Conservation (phyloP, 352 stramenopile genomes). For the Pythium phragmitis region DNA sequence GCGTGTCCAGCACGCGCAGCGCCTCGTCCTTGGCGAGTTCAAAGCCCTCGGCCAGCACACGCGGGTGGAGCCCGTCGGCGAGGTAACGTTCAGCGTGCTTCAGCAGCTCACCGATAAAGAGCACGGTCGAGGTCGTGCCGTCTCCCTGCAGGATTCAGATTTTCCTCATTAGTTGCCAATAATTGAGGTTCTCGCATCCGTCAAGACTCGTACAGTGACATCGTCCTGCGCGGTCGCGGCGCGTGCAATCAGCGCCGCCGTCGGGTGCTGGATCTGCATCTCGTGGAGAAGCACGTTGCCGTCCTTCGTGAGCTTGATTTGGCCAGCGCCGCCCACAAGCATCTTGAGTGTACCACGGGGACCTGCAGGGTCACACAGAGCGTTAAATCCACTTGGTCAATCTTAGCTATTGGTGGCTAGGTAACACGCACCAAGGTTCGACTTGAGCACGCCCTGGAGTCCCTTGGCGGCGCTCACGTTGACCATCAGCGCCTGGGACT, state of each 20-base stretch:
- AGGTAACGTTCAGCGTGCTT: conserved; percentile 97
- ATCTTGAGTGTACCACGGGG: conserved; percentile 99
- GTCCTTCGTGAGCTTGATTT: conserved; percentile 99
- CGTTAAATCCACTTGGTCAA: no score
- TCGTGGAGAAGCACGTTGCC: conserved; percentile 99
- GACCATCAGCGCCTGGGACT: conserved; percentile 94
- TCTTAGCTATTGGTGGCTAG: no score
- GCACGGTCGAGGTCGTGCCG: conserved; percentile 97
- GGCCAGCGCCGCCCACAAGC: conserved; percentile 97
- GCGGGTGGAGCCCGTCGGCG: conserved; percentile 96
- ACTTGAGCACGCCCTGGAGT: conserved; percentile 95
- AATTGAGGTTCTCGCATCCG: not conserved
- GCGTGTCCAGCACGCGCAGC: conserved; percentile 93
- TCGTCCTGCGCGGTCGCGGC: conserved; percentile 97
- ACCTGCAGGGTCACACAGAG: conserved; percentile 40
- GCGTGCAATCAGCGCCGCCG: conserved; percentile 96
- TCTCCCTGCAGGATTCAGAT: conserved; percentile 78
- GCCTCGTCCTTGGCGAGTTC: conserved; percentile 95
- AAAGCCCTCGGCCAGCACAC: conserved; percentile 97
- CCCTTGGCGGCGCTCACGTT: conserved; percentile 97
- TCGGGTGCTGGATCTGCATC: conserved; percentile 99
- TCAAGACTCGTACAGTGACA: conserved; percentile 51
- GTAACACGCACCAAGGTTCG: conserved; percentile 77
- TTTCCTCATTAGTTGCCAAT: not conserved
- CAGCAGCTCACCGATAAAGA: conserved; percentile 98